Base-by-base conservation (phyloP, 2,329 filamentous ascomycete species). In the Cercospora citrullina region DNA sequence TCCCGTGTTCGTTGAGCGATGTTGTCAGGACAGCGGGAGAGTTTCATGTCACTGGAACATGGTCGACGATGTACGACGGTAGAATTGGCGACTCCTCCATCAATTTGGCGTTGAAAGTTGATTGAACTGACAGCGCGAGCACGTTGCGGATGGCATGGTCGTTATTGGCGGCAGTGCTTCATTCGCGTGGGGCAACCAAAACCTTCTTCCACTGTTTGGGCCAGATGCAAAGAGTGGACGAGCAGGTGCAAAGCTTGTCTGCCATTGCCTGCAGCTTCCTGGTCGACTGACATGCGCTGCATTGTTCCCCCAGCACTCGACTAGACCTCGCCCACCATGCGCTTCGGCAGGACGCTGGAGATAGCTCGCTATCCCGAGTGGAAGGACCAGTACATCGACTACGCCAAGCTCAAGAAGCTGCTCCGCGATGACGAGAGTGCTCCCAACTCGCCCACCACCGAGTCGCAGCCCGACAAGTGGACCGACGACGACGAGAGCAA, bases 341-440 rank as follows among this genome's bases (percentile, higher is more conserved):
- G 93, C 76, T 99, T 97, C 84, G 94, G 94, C 71, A 92, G 90
- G 83, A 97, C 93, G 62, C 87, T 99, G 69, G 88, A 89, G 76
- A 87, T 88, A 76, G 89, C 92, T 68, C 85, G 92, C 75, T 95
- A 98, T 80, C 82, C 87, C 74, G 93, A 93, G 77, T 99, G 94
- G 94, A 91, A 91, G 80, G 91, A 90, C 79, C 87, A 96, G 77
- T 98, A 99, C 84, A 92, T 99, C 78, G 94, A 98, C 83, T 99
- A 99, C 81, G 84, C 87, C 75, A 97, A 94, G 86, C 89, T 99
- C 72, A 98, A 98, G 86, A 86, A 86, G 76, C 86, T 99, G 68
- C 84, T 99, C 69, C 90, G 92, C 71, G 95, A 98, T 79, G 88
- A 75, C 70, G 73, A 75, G 57, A 84, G 81, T 51, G 81, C 79